phyloP scores from a whole-genome alignment of 2,329 filamentous ascomycete genomes.

The Hymenotorrendiella dingleyae region DNA sequence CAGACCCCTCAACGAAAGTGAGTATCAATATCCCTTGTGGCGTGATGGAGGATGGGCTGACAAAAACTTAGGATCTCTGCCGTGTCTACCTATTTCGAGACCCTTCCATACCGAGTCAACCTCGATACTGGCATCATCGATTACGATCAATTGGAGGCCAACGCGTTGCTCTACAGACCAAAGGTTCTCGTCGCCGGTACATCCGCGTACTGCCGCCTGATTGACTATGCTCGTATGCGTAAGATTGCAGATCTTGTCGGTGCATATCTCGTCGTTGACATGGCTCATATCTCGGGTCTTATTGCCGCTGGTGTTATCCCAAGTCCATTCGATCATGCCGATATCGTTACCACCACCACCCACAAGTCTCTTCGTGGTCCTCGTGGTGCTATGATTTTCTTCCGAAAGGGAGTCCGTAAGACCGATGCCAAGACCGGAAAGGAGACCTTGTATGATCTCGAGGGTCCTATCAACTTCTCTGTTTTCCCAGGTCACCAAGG shows the following conservation, averaged over 20 bases:
- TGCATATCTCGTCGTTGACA: conserved; percentile 93
- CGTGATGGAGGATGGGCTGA: conserved; percentile 13
- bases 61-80: conserved; percentile 67
- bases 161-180: conserved; percentile 85
- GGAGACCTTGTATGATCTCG: conserved; percentile 84
- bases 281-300: conserved; percentile 97
- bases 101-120: conserved; percentile 89
- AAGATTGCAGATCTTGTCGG: conserved; percentile 90
- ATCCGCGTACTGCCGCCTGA: conserved; percentile 95
- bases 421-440: conserved; percentile 88
- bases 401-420: conserved; percentile 90
- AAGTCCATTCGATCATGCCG: conserved; percentile 85
- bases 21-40: conserved; percentile 28
- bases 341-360: conserved; percentile 96
- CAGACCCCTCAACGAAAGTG: conserved; percentile 91
- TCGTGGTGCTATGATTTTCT: conserved; percentile 99
- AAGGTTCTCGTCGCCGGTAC: conserved; percentile 96
- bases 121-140: conserved; percentile 92
- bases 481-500: conserved; percentile 99
- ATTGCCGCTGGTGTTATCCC: conserved; percentile 91
- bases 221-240: conserved; percentile 95
- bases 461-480: conserved; percentile 95
- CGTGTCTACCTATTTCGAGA: conserved; percentile 98
- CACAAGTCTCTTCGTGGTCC: conserved; percentile 98
- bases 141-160: conserved; percentile 87